Evolutionary conservation across 345 rosid species (phyloP), one percentile per base, ranked within the genome.

Genomic region (Syzygium aromaticum): DNA sequence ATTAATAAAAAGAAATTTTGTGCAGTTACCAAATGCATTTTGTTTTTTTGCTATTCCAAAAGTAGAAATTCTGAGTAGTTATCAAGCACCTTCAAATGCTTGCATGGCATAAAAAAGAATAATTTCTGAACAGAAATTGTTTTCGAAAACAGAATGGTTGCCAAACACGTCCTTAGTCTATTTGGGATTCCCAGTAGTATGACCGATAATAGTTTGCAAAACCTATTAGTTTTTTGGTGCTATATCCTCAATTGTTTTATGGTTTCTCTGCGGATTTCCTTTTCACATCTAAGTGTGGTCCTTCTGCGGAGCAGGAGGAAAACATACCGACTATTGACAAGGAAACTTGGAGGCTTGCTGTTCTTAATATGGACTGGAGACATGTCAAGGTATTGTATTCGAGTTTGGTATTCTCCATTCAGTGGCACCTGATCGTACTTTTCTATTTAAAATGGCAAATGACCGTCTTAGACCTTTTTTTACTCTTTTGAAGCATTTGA

Each of bases 361-460:
- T 91, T 89, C 96, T 96, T 88, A 91, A 93, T 90, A 93, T 98
- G 98, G 99, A 98, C 64, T 98, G 99, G 99, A 94, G 92, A 90
- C 92, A 95, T 90, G 98, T 96, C 88, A 93, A 95, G 93, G 99
- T 96, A 91, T 82, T 19, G 80, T 73, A 9, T 5, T 73, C 9
- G 78, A 67, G 78, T 67, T 67, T 67, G 23, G 91, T 80, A 87
- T n/a, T 87, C 11, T 40, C 33, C 54, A 28, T 28, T 88, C 51
- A 5, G 30, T 1, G 7, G 19, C 10, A 16, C 49, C 86, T 30
- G 15, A 52, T 84, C 27, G 17, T 53, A 9, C 56, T 12, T 54
- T 53, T 54, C 86, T 54, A 9, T 73, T 73, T 11, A 17, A 73
- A 73, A 73, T 84, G 84, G 22, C 51, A 57, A 17, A 38, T 28